Base-by-base conservation (phyloP, 768 basidiomycete genomes). In the Trametes cingulata region DNA sequence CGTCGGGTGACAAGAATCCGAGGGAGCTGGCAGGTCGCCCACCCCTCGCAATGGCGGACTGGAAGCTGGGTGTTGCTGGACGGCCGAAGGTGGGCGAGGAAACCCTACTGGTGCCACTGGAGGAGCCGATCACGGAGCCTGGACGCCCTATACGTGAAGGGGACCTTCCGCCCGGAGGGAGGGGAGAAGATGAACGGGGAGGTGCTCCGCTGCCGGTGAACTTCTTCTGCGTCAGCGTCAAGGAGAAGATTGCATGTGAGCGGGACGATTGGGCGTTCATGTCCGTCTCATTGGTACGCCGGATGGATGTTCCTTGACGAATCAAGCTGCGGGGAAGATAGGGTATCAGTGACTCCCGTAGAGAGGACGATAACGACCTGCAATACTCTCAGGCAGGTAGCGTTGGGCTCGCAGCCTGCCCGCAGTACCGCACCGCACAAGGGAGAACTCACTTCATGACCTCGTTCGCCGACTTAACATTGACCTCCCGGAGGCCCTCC, bases 181-280 rank as follows among this genome's bases (percentile, higher is more conserved):
- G 77, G 0, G 91, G 92, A 20, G 91, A 91, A 7, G 90, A 81
- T 2, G 90, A 90, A 49, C 90, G 84, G 33, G 88, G 85, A 2
- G 90, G 88, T 2, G 80, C 73, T 13, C 84, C 82, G 20, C 84
- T 81, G 24, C 94, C 93, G 36, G 83, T 80, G 70, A 78, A 93
- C 73, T 89, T 94, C 79, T 90, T 93, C 76, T 98, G 96, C 3
- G 87, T 91, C 55, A 99, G 79, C 13, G 93, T 97, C 52, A 99
- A 80, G 39, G 96, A 98, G 76, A 99, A 98, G 74, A 99, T 98
- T 63, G 97, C 97, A 82, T 99, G 97, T 27, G 94, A 97, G 58
- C 97, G 90, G 40, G 96, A 98, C 1, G 92, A 95, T 73, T 97
- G 94, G 24, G 96, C 93, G 72, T 99, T 99, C 96, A 98, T 98